phyloP scores from a whole-genome alignment of 2,329 filamentous ascomycete species.

The Trichoderma sp. region DNA sequence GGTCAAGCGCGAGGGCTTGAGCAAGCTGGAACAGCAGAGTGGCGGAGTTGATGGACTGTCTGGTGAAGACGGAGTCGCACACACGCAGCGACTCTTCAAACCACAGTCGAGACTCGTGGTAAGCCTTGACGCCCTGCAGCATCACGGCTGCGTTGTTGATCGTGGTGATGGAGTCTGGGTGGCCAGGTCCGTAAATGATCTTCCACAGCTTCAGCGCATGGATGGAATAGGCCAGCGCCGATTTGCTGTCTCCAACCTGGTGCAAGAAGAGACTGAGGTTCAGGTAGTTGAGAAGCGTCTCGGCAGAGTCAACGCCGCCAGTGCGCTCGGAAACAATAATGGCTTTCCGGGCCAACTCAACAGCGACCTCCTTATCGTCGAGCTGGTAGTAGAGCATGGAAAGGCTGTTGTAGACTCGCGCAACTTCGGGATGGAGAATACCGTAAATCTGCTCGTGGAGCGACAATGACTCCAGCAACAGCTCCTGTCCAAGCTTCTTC shows the following conservation, averaged over 20 bases:
- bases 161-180: slow-evolving; percentile 97
- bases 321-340: slow-evolving; percentile 96
- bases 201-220: slow-evolving; percentile 97
- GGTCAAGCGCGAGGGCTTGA: slow-evolving; percentile 92
- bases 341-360: slow-evolving; percentile 94
- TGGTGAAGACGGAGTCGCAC: slow-evolving; percentile 87
- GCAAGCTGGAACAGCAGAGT: slow-evolving; percentile 97
- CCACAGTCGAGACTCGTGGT: slow-evolving; percentile 93
- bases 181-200: slow-evolving; percentile 89
- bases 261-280: slow-evolving; percentile 95
- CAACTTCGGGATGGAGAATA: slow-evolving; percentile 94
- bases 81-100: slow-evolving; percentile 91
- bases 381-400: slow-evolving; percentile 96
- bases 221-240: slow-evolving; percentile 84
- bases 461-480: slow-evolving; percentile 92
- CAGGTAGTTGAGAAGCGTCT: slow-evolving; percentile 93
- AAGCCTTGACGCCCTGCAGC: slow-evolving; percentile 93
- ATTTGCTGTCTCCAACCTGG: slow-evolving; percentile 84
- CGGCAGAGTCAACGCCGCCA: slow-evolving; percentile 87
- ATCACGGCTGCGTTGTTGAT: slow-evolving; percentile 99
- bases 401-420: slow-evolving; percentile 89
- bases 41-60: slow-evolving; percentile 87
- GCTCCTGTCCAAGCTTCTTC: slow-evolving; percentile 92
- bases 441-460: slow-evolving; percentile 99
- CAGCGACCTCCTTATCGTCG: slow-evolving; percentile 95